phyloP scores from a whole-genome alignment of 2,329 filamentous ascomycete genomes.

The Seiridium unicorne region DNA sequence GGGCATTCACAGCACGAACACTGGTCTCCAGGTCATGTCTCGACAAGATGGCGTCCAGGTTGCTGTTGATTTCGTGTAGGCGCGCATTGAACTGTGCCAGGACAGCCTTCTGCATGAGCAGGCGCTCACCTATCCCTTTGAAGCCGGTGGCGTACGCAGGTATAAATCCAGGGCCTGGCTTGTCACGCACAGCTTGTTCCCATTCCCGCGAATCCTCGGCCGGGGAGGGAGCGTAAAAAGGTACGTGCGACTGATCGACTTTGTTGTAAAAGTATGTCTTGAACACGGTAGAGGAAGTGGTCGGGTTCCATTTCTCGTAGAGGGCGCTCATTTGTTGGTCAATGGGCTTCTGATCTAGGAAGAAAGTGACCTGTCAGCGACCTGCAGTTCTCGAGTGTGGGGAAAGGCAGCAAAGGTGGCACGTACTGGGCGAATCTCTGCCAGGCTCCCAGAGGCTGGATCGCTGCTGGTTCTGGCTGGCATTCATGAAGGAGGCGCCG shows the following conservation, averaged over 20 bases:
- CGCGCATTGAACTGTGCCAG: conserved; percentile 68
- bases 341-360: conserved; percentile 66
- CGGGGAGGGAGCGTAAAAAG: conserved; percentile 69
- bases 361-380: conserved; percentile 8
- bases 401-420: conserved; percentile 1
- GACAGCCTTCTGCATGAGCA: conserved; percentile 69
- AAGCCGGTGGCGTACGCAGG: conserved; percentile 77
- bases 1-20: conserved; percentile 70
- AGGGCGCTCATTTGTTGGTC: conserved; percentile 72
- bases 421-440: conserved; percentile 25
- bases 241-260: conserved; percentile 71
- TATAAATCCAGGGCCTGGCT: conserved; percentile 73
- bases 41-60: conserved; percentile 68
- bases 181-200: conserved; percentile 80
- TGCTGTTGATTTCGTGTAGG: conserved; percentile 77
- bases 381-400: background rate
- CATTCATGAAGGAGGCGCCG: conserved; percentile 13
- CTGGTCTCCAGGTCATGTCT: conserved; percentile 76
- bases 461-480: background rate
- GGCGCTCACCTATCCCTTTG: conserved; percentile 66
- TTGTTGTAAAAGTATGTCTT: conserved; percentile 88
- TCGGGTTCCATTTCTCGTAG: conserved; percentile 71
- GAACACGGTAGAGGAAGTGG: conserved; percentile 68
- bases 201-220: conserved; percentile 75
- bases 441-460: conserved; percentile 26